These are phyloP conservation scores for Neurospora sp. DNA, from an alignment of 495 filamentous ascomycete genomes.

Conservation along the genomic window DNA sequence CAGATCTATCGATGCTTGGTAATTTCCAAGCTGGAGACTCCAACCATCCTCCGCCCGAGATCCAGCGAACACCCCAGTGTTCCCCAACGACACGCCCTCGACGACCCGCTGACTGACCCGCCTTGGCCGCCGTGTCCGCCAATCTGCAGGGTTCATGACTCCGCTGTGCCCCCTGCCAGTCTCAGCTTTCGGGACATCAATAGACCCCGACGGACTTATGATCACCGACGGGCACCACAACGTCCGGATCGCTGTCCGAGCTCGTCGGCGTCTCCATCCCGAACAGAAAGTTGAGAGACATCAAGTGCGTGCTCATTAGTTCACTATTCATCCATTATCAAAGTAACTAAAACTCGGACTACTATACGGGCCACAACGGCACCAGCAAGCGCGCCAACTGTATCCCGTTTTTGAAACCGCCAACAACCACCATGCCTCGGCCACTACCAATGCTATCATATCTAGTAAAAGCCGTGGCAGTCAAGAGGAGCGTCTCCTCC, in stretches of 20 bases:
- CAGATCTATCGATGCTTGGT: not conserved
- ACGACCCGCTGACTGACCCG: not conserved
- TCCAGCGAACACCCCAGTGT: not conserved
- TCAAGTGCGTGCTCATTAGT: not conserved
- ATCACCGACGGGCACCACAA: not conserved
- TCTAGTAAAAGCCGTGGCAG: not conserved
- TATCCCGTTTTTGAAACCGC: not conserved
- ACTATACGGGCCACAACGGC: not conserved
- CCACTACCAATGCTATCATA: not conserved
- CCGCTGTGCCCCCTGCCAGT: not conserved
- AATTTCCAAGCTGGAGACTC: not conserved
- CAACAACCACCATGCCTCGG: not conserved
- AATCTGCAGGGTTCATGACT: not conserved
- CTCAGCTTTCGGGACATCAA: not conserved
- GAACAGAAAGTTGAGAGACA: not conserved
- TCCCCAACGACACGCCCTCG: not conserved
- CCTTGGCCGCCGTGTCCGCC: not conserved
- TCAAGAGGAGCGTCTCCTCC: not conserved
- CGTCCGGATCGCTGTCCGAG: not conserved
- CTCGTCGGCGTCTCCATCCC: not conserved
- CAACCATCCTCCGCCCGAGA: not conserved
- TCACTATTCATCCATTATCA: not conserved
- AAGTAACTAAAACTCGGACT: not conserved
- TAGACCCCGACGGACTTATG: not conserved
- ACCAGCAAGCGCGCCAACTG: not conserved